These are phyloP conservation scores for Solanum gandarillasii DNA, from an alignment of 257 asterid genomes.

Conservation along the genomic window DNA sequence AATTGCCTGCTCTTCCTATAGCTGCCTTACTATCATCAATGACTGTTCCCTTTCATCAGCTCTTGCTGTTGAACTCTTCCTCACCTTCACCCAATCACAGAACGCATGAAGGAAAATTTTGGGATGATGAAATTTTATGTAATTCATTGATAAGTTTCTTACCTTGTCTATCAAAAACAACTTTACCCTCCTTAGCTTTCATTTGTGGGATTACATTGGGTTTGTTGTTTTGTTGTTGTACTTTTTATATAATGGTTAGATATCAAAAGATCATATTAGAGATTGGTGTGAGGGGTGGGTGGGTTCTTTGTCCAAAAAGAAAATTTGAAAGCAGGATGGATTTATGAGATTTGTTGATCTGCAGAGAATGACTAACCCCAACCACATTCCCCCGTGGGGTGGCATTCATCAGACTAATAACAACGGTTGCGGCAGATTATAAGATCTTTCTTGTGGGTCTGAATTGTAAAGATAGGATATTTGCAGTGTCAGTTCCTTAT, in stretches of 20 bases:
- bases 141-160: not conserved
- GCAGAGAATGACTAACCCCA: not conserved
- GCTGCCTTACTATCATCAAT: not conserved
- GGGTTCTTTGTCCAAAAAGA: not conserved
- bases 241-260: not conserved
- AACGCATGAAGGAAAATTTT: not conserved
- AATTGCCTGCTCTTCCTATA: not conserved
- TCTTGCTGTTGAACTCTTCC: not conserved
- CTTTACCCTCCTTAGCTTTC: not conserved
- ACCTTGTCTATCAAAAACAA: not conserved
- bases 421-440: not conserved
- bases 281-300: not conserved
- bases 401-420: not conserved
- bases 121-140: not conserved
- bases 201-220: not conserved
- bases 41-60: not conserved
- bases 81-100: not conserved
- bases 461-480: not conserved
- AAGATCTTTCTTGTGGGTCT: not conserved
- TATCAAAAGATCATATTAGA: not conserved
- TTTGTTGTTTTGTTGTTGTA: not conserved
- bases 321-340: not conserved
- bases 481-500: not conserved
- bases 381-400: not conserved
- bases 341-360: not conserved